A percentile compares a stretch with the other conserved stretches of the same genome.
These are phyloP conservation scores for Fusarium bulbicola DNA, from an alignment of 2,329 filamentous ascomycete species.

Conservation along the genomic window DNA sequence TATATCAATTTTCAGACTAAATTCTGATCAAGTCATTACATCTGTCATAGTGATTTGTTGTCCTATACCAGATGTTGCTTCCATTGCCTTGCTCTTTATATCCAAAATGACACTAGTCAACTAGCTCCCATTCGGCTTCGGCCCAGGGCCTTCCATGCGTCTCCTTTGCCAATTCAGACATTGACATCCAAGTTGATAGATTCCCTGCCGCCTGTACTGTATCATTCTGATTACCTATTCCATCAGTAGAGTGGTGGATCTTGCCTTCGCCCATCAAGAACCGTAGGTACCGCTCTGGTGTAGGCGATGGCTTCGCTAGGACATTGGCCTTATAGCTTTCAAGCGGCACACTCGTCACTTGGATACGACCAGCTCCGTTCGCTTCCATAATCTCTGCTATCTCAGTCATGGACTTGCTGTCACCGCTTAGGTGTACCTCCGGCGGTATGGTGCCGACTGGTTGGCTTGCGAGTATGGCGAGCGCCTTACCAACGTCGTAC, in stretches of 20 bases:
- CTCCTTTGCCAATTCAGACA: neutral
- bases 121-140: neutral
- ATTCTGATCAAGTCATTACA: neutral
- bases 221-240: neutral
- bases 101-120: neutral
- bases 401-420: neutral
- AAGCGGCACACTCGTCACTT: neutral
- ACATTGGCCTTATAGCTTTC: neutral
- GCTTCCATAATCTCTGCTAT: neutral
- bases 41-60: neutral
- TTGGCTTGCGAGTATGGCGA: neutral
- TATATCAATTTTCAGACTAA: neutral
- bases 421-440: neutral
- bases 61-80: fast-evolving
- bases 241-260: neutral
- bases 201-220: neutral
- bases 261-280: constrained; percentile 1
- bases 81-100: neutral
- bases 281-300: neutral
- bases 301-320: neutral
- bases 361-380: neutral
- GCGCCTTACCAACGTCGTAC: neutral
- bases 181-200: neutral
- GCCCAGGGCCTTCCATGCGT: neutral
- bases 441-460: neutral